Conservation (phyloP, 208 protist genomes). For the Wallacemonas rigidus region DNA sequence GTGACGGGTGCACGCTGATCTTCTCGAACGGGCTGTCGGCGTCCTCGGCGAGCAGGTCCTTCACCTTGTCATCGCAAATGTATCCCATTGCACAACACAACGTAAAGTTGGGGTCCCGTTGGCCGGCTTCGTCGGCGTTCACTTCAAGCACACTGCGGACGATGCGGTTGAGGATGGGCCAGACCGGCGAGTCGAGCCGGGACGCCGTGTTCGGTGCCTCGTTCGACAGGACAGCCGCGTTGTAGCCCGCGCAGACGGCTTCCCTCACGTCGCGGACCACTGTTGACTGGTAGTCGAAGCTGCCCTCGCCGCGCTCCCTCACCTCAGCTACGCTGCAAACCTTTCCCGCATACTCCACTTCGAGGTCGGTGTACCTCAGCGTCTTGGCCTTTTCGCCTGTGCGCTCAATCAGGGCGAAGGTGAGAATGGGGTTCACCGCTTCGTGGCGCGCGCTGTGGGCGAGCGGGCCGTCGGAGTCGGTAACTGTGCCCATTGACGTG, state of each 20-base stretch:
- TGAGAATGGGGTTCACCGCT: conserved; percentile 53
- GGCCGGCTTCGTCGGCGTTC: conserved; percentile 30
- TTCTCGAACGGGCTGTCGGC: conserved; percentile 45
- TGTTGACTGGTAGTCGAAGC: conserved; percentile 59
- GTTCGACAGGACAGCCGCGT: conserved; percentile 62
- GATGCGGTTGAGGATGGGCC: conserved; percentile 64
- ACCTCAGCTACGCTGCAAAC: conserved; percentile 46
- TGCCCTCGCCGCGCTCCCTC: conserved; percentile 53
- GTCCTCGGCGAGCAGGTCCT: conserved; percentile 53
- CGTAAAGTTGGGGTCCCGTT: conserved; percentile 37
- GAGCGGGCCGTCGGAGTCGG: neutral
- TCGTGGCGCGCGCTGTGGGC: neutral
- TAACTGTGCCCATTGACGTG: neutral
- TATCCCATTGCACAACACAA: conserved; percentile 69
- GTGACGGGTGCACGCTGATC: conserved; percentile 65
- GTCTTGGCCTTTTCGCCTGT: conserved; percentile 30
- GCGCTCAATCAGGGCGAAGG: conserved; percentile 67
- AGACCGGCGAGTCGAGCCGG: conserved; percentile 68
- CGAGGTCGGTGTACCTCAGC: conserved; percentile 29
- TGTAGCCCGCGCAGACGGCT: conserved; percentile 63
- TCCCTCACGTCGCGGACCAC: conserved; percentile 54
- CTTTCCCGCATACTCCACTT: conserved; percentile 38
- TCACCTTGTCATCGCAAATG: conserved; percentile 64
- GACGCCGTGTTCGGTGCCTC: conserved; percentile 58
- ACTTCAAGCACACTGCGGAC: conserved; percentile 53